These are phyloP conservation scores for Talaromyces albobiverticillius DNA, from an alignment of 2,329 filamentous ascomycete genomes.

Conservation along the genomic window DNA sequence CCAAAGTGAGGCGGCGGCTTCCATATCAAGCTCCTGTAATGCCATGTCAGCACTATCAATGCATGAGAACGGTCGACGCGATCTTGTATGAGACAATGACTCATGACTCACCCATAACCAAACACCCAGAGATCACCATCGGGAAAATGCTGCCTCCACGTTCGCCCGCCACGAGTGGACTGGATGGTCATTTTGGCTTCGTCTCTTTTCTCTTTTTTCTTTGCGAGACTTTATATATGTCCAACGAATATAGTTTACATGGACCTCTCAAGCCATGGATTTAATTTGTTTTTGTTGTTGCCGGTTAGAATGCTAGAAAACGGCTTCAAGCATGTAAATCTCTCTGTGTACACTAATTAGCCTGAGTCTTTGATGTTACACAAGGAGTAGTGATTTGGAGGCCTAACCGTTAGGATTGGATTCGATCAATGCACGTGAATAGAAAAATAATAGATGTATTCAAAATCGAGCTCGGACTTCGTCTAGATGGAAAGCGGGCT, in stretches of 20 bases:
- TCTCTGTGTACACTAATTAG: not conserved
- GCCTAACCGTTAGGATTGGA: not conserved
- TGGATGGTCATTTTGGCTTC: conserved; percentile 1
- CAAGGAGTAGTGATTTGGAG: not conserved
- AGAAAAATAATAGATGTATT: too few relatives aligned
- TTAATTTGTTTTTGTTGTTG: too few relatives aligned
- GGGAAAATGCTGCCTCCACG: conserved; percentile 45
- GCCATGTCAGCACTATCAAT: not conserved
- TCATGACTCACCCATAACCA: conserved; percentile 88
- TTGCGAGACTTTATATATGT: too few relatives aligned
- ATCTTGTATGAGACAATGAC: not conserved
- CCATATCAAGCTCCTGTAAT: conserved; percentile 83
- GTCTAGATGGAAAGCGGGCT: not conserved
- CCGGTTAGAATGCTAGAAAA: not conserved
- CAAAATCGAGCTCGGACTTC: not conserved
- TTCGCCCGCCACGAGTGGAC: conserved; percentile 18
- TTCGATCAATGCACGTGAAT: too few relatives aligned
- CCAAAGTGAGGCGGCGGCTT: conserved; percentile 95
- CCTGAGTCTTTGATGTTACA: not conserved
- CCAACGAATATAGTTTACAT: too few relatives aligned
- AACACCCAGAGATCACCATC: conserved; percentile 86
- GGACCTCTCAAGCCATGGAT: too few relatives aligned
- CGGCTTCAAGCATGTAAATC: not conserved
- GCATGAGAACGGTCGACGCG: not conserved
- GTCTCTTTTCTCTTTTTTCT: not conserved